Evolutionary conservation across 768 basidiomycete species (phyloP), one percentile per base, ranked within the genome.

Genomic region (Ramaria sp.): DNA sequence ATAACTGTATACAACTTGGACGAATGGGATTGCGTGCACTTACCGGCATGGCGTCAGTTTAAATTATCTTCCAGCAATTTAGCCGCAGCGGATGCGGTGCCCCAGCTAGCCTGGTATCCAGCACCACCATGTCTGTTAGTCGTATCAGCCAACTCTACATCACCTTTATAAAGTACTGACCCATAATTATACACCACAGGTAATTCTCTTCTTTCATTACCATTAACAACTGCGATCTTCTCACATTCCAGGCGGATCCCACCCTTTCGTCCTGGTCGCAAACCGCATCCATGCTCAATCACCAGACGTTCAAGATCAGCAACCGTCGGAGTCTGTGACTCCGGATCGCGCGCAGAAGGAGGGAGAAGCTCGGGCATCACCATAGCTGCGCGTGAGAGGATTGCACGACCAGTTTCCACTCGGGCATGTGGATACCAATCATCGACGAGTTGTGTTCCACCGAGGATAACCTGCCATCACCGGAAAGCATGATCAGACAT

Each of bases 341-440:
- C 32, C 1, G 43, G 57, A 3, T 47, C 45, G 25, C 45, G 45
- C 9, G 24, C 5, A 25, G 18, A 6, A 1, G 45, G 45, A 6
- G 63, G 56, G 18, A 60, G 57, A 7, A 64, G 50, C 51, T 64
- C 62, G 22, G 63, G 63, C 32, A 56, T 58, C 10, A 64, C 34
- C 25, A 50, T 53, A 16, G 63, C 50, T 32, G 48, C 52, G 13
- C 62, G 60, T 48, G 56, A 28, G 34, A 64, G 36, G 47, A 64
- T 64, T n/a, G 24, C 44, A 18, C 34, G 53, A 32, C 53, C 53
- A 12, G 77, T 85, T 61, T 84, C 77, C 13, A 77, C 74, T 9
- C 85, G 78, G 3, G 84, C 76, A 3, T 67, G 67, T 0, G 87
- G 83, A 60, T 79, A 80, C 86, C 86, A 88, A 61, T 88, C 85